Percentiles rank a stretch among this genome's conserved stretches.
These are phyloP conservation scores for Boletus bicolor DNA, from an alignment of 768 basidiomycete genomes.

Conservation along the genomic window DNA sequence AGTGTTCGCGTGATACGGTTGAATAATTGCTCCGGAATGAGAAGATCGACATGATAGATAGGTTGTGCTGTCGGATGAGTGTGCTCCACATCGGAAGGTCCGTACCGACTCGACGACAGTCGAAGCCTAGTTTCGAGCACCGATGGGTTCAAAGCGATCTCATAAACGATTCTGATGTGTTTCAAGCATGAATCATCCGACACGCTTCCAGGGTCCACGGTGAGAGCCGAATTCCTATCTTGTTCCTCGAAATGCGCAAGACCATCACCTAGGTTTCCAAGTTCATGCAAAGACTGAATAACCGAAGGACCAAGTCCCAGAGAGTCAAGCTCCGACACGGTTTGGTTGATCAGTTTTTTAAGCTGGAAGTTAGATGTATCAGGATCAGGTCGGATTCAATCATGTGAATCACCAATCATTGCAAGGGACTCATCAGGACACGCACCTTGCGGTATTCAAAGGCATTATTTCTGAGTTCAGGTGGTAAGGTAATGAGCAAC, in stretches of 20 bases:
- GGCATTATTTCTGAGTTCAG: constrained; percentile 71
- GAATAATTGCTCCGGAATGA: constrained; percentile 11
- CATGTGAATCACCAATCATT: not conserved
- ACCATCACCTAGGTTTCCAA: constrained; percentile 9
- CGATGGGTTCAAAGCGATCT: constrained; percentile 47
- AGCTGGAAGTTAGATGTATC: constrained; percentile 47
- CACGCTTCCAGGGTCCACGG: not conserved
- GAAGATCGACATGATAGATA: constrained; percentile 11
- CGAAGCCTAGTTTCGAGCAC: constrained; percentile 56
- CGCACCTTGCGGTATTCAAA: constrained; percentile 80
- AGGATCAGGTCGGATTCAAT: not conserved
- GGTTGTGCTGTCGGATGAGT: not conserved
- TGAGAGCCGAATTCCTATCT: not conserved
- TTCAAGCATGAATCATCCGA: not conserved
- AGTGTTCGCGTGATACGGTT: constrained; percentile 5
- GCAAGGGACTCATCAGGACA: not conserved
- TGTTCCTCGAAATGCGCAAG: not conserved
- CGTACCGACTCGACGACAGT: constrained; percentile 39
- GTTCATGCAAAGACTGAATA: constrained; percentile 42
- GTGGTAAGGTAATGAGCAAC: constrained; percentile 63
- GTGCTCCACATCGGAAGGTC: not conserved
- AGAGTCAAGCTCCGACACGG: constrained; percentile 72
- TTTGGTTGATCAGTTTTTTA: constrained; percentile 84
- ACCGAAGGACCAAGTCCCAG: constrained; percentile 58
- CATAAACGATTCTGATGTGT: constrained; percentile 46